These are phyloP conservation scores for Salisapilia sapeloensis DNA, from an alignment of 352 stramenopile genomes.

Conservation along the genomic window DNA sequence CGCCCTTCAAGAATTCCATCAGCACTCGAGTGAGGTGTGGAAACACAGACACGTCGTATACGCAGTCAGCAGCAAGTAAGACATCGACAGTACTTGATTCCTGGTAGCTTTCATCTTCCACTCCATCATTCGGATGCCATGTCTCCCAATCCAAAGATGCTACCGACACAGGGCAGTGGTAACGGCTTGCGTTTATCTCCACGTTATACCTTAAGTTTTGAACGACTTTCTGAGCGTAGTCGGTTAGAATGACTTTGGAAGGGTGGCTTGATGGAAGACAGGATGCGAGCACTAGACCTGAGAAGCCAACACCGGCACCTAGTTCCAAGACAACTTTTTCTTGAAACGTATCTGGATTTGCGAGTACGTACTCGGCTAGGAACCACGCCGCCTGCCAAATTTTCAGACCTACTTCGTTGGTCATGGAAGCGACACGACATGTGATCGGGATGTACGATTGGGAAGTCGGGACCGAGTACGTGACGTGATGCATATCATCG, in stretches of 20 bases:
- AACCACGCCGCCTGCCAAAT: slow-evolving; percentile 70
- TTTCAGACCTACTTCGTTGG: slow-evolving; percentile 73
- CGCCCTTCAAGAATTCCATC: slow-evolving; percentile 28
- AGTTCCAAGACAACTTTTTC: slow-evolving; percentile 44
- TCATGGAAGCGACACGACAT: slow-evolving; percentile 56
- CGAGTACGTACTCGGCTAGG: slow-evolving; percentile 53
- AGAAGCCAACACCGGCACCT: slow-evolving; percentile 55
- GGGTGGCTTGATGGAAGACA: slow-evolving; percentile 12
- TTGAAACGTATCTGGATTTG: slow-evolving; percentile 25
- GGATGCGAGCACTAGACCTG: slow-evolving; percentile 33
- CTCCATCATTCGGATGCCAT: slow-evolving; percentile 18
- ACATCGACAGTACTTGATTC: too few relatives aligned
- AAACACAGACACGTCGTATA: slow-evolving; percentile 51
- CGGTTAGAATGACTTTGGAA: slow-evolving; percentile 32
- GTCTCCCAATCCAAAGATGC: slow-evolving; percentile 54
- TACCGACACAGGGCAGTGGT: slow-evolving; percentile 30
- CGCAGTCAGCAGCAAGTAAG: slow-evolving; percentile 56
- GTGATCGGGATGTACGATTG: slow-evolving; percentile 20
- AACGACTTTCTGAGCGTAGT: slow-evolving; percentile 71
- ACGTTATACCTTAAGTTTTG: slow-evolving; percentile 71
- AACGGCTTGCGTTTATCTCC: slow-evolving; percentile 38
- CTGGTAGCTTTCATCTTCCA: slow-evolving; percentile 3
- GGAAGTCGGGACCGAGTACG: slow-evolving; percentile 19
- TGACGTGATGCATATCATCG: slow-evolving; percentile 62
- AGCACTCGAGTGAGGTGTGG: slow-evolving; percentile 38